Base-by-base conservation (phyloP, 108 stramenopile species). In the Fistulifera pelliculosa region DNA sequence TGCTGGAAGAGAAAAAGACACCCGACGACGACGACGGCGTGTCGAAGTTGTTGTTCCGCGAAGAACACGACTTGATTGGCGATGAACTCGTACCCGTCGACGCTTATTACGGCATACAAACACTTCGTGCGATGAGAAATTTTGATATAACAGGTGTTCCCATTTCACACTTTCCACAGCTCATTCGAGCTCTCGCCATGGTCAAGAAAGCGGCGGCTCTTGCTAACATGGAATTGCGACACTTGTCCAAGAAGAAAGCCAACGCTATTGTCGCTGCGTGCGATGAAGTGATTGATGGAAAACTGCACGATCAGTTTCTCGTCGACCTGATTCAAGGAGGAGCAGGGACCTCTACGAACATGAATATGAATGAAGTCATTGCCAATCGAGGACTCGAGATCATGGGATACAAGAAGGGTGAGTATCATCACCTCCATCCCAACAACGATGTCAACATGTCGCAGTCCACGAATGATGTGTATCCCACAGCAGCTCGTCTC, bases 361-460 rank as follows among this genome's bases (percentile, higher is more conserved):
- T 84, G 82, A 81, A 81, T 66, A 64, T 47, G 45, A 84, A 84
- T 57, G 82, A 84, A 62, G 82, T 84, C 21, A 76, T 82, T 38
- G 68, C 80, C 23, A 82, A 82, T 62, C 71, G 82, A 27, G 76
- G 76, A 26, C 70, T 76, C 39, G 70, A 84, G 69, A 38, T 78
- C 22, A 68, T 78, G 19, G 79, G 79, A 27, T 70, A 73, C 10
- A 61, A 50, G n/a, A 60, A 76, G 35, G 80, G 82, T 18, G 69
- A 60, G 50, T 96, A 97, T 60, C 51, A 49, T 3, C 97, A 93
- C 1, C 94, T 98, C 18, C 96, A 96, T 72, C 95, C 98, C 28
- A 99, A 99, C 75, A 96, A 99, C 69, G 89, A 99, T 50, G 85
- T 92, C 58, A 99, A 99, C 79, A 93, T 86, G 84, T 95, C 95